Evolutionary conservation across 1,284 basidiomycete species (phyloP), one percentile per base, ranked within the genome.

Genomic region (Apiotrichum mycotoxinovorans): DNA sequence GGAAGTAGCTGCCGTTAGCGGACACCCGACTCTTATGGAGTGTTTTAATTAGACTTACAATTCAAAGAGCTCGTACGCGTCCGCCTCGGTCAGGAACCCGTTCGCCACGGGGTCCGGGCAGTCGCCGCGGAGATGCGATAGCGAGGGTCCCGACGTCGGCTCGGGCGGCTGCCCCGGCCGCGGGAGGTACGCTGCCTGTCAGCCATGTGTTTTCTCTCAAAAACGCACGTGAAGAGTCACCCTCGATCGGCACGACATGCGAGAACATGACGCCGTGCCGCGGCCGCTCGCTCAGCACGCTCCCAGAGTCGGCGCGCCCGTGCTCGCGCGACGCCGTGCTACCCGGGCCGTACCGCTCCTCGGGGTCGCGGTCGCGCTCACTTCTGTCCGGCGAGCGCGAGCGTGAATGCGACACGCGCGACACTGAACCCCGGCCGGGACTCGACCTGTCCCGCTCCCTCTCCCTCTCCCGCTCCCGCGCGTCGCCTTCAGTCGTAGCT

Each of bases 91-190:
- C 8, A 73, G 40, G 33, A 71, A 56, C 2, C 71, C 70, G 47
- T 65, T 57, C n/a, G 59, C 64, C n/a, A 75, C 64, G 8, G 73
- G 73, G 54, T 71, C 69, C 2, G 66, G 66, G 45, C 66, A 66
- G 42, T 56, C 54, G 30, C 41, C 47, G 14, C 57, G 49, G 2
- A 58, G 52, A 30, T 51, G 48, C 0, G 50, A 45, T 4, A 46
- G 23, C 1, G 38, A 44, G 7, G 50, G 44, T 9, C 50, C 50
- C 15, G 46, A 37, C 27, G 22, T 43, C 14, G 15, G 57, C 20
- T 43, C 50, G 27, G 41, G 41, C 1, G 50, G 50, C 41, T 22
- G 26, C 26, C 30, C 50, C 2, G 60, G 56, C 3, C 42, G 54
- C 3, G 60, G 60, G 2, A 62, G 34, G 43, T 62, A 62, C 9